Conservation (phyloP, 1,284 basidiomycete species). For the Albatrellus sp. region DNA sequence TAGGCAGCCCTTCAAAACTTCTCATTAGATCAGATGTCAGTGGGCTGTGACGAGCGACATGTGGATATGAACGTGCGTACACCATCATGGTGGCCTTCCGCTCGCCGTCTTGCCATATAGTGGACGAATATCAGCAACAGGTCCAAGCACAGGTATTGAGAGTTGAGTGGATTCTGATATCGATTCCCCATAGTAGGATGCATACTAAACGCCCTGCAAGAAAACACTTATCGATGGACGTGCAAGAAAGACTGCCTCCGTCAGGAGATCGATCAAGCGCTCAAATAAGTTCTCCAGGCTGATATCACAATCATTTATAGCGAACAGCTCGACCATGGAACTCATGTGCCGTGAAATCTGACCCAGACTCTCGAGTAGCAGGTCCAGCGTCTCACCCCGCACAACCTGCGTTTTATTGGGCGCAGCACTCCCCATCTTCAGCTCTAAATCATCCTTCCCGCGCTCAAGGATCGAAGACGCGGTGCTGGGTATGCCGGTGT, state of each 20-base stretch:
- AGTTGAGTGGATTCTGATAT: conserved; percentile 61
- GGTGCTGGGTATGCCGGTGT: conserved; percentile 42
- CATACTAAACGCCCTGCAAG: conserved; percentile 67
- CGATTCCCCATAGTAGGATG: conserved; percentile 44
- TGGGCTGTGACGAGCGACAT: conserved; percentile 5
- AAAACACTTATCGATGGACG: background rate
- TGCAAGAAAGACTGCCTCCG: conserved; percentile 38
- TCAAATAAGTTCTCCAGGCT: conserved; percentile 97
- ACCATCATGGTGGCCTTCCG: no score
- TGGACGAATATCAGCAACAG: conserved; percentile 80
- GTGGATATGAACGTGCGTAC: conserved; percentile 28
- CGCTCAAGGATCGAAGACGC: conserved; percentile 34
- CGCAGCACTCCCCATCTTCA: conserved; percentile 37
- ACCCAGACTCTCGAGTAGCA: conserved; percentile 82
- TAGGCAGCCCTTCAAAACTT: conserved; percentile 3
- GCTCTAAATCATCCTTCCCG: conserved; percentile 25
- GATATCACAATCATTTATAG: conserved; percentile 95
- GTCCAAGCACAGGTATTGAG: conserved; percentile 86
- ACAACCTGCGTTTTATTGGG: conserved; percentile 55
- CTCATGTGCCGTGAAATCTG: conserved; percentile 73
- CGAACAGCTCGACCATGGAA: conserved; percentile 93
- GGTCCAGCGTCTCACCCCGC: conserved; percentile 80
- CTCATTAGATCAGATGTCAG: conserved; percentile 13
- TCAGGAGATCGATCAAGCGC: conserved; percentile 81
- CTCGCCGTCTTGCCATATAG: conserved; percentile 78